Evolutionary conservation across 176 grass and related monocot species (phyloP).

Genomic region (Pontederia crassipes): DNA sequence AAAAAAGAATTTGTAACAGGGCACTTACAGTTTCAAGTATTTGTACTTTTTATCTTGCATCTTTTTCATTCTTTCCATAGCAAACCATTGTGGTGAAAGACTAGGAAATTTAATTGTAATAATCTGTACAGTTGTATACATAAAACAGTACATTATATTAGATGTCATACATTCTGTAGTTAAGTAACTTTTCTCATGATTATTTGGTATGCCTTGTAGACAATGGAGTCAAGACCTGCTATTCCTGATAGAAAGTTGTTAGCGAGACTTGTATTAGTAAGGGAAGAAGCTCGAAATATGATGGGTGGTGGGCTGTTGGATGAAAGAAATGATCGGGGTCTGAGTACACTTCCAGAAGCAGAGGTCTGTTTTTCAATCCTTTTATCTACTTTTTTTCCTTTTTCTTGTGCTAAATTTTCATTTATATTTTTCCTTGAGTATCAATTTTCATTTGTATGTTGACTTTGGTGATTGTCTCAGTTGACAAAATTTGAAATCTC

Average conservation of each 20-base stretch:
- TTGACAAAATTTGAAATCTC: no score
- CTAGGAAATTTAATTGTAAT: no score
- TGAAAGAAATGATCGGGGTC: slow-evolving; percentile 90
- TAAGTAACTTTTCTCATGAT: not conserved
- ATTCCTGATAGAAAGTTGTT: slow-evolving; percentile 77
- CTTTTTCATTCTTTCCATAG: no score
- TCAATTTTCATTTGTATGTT: no score
- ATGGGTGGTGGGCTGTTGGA: slow-evolving; percentile 96
- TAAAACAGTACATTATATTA: no score
- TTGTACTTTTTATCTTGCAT: no score
- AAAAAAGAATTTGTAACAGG: no score
- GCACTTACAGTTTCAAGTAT: no score
- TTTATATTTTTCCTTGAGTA: no score
- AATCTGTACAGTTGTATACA: no score
- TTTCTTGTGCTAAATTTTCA: not conserved
- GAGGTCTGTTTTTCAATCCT: slow-evolving; percentile 38
- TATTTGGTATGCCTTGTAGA: slow-evolving; percentile 27
- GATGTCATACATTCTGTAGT: not conserved
- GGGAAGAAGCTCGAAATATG: slow-evolving; percentile 87
- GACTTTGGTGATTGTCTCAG: no score
- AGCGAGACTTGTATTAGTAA: slow-evolving; percentile 76
- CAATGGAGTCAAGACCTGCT: slow-evolving; percentile 66
- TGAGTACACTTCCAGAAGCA: slow-evolving; percentile 71
- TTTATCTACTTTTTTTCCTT: not conserved
- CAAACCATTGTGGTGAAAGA: no score